Evolutionary conservation across 2,329 filamentous ascomycete species (phyloP), one percentile per base, ranked within the genome.

Genomic region (Neofusicoccum cordaticola): DNA sequence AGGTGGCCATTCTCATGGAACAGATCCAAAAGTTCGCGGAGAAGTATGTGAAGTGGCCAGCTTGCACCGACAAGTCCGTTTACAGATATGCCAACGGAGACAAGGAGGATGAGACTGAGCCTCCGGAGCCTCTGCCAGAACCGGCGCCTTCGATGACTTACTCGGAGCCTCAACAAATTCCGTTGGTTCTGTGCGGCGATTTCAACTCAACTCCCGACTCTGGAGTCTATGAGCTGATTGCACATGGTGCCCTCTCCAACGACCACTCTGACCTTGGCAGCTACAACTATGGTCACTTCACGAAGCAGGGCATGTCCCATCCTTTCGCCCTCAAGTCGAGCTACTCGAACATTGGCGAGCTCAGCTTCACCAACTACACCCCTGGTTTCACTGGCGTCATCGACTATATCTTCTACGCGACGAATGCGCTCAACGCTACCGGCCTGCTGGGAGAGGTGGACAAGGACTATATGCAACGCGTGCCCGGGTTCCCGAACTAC

Each of bases 401-500:
- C 69, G 95, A 99, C 76, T 97, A 98, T 78, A 92, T 99, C 72
- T 98, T 93, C 93, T 99, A 96, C 79, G 93, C 93, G 64, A 94
- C 92, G 65, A 97, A 95, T 77, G 88, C 90, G 22, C 83, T 97
- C 50, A 91, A 95, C 74, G 90, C 96, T 27, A 89, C 92, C 17
- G 90, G 90, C 62, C 79, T 97, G 62, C 87, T 97, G 3, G 93
- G 93, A 35, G 90, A 94, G 48, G 91, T 96, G 2, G 93, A 97
- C 75, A 86, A 88, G 68, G 86, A 91, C 34, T 95, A 96, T 75
- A 86, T 97, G 65, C 90, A 91, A 76, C 86, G 89, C 61, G 92
- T 97, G 31, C 93, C 93, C 3, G 93, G 93, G 0, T 97, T 97
- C 79, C 93, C 93, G 19, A 93, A 95, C 76, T 94, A 92, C 80